Evolutionary conservation across 2,329 filamentous ascomycete species (phyloP), one percentile per base, ranked within the genome.

Genomic region (Exophiala phaeomuriformis): DNA sequence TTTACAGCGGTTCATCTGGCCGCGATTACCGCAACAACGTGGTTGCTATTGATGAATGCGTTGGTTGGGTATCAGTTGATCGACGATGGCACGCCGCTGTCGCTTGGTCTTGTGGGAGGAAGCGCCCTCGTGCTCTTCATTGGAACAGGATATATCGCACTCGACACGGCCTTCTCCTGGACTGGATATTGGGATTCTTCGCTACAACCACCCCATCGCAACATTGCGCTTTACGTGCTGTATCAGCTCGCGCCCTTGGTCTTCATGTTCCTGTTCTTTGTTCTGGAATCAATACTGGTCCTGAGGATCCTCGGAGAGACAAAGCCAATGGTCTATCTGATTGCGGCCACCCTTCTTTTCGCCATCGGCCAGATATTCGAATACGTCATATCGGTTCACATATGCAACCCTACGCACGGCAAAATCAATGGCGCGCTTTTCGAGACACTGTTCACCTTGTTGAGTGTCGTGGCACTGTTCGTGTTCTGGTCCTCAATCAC

Each of bases 401-500:
- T 98, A 57, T 98, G 93, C 76, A 77, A 84, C 27, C 88, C 88
- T 42, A 88, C 90, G 0, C 67, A 76, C 40, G 89, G 90, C 61
- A 90, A 87, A 69, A 94, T 98, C 66, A 91, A 98, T 67, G 93
- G 93, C 47, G 83, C 91, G 4, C 72, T 98, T 0, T 98, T 98
- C 69, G 82, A 96, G 70, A 95, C 90, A 0, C 75, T 97, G 4
- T 97, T 98, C 73, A 97, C 90, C 0, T 76, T 96, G 0, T 73
- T 91, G 8, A 79, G 90, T 0, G 89, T 98, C 3, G 77, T 88
- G 12, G 82, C 82, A 72, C 74, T 96, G 60, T 98, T 93, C 90
- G 71, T 88, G 53, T 98, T 98, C 77, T 98, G 93, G 93, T 95
- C 90, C 44, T 96, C 90, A 73, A 98, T 98, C 65, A 98, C 93